A percentile compares a stretch with the other conserved stretches of the same genome.
Conservation (phyloP, 495 filamentous ascomycete genomes). For the Penicillium pancosmium region DNA sequence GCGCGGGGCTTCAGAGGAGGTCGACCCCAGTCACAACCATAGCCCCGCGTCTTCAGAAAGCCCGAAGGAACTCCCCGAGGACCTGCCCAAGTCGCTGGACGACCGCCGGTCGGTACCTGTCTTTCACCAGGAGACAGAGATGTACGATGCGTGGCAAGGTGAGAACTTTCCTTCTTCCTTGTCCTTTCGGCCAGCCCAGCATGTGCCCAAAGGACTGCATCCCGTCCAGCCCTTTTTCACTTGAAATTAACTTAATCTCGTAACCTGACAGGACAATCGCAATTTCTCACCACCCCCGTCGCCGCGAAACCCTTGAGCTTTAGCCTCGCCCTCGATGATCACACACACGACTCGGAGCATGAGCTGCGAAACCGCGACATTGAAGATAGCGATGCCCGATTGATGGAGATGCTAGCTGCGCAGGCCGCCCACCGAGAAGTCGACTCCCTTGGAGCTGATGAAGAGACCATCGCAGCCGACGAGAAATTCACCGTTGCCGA, state of each 20-base stretch:
- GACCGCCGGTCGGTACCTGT: conserved; percentile 72
- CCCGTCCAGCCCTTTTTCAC: background rate
- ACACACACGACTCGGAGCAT: conserved; percentile 48
- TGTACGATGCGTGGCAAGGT: conserved; percentile 99
- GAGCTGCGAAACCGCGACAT: conserved; percentile 46
- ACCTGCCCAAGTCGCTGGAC: conserved; percentile 88
- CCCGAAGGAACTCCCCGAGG: conserved; percentile 67
- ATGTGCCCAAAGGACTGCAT: conserved; percentile 3
- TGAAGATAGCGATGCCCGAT: conserved; percentile 79
- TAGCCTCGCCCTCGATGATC: conserved; percentile 80
- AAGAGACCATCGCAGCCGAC: conserved; percentile 74
- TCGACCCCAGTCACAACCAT: conserved; percentile 28
- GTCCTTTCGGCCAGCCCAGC: background rate
- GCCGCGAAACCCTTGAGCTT: conserved; percentile 82
- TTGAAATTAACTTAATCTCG: conserved; percentile 5
- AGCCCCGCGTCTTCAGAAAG: conserved; percentile 25
- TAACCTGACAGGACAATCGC: conserved; percentile 74
- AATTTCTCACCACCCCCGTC: conserved; percentile 85
- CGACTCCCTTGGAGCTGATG: conserved; percentile 70
- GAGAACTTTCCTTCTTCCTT: conserved; percentile 20
- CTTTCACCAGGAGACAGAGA: conserved; percentile 76
- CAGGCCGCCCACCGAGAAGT: conserved; percentile 82
- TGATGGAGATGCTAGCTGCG: conserved; percentile 95
- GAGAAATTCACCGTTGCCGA: conserved; percentile 73
- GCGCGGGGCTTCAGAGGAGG: conserved; percentile 41